Evolutionary conservation across 2,329 filamentous ascomycete genomes (phyloP).

Genomic region (Claviceps maximensis): DNA sequence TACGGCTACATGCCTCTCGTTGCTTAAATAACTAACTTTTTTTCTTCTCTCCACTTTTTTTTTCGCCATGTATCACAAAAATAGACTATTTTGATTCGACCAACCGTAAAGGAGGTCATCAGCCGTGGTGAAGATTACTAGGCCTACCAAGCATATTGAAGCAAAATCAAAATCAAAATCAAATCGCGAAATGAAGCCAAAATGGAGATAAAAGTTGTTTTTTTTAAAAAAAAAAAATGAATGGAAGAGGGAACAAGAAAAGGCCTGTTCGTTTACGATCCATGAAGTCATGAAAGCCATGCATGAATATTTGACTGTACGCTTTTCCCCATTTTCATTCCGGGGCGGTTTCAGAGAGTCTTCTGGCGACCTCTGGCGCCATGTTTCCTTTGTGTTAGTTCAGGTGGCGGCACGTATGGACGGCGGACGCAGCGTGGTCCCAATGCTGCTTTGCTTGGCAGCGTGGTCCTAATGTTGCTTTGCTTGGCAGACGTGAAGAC

Average conservation of each 20-base stretch:
- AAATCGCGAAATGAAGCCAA: conserved; percentile 4
- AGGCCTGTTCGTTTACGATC: not conserved
- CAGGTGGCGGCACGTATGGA: no score
- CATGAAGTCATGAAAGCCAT: no score
- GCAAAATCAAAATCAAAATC: not conserved
- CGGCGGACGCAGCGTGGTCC: no score
- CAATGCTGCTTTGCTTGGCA: no score
- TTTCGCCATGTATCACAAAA: not conserved
- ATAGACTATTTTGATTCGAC: conserved; percentile 63
- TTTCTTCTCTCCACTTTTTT: not conserved
- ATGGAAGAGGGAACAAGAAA: not conserved
- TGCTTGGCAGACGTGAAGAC: no score
- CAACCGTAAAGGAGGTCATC: conserved; percentile 76
- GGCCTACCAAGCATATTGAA: not conserved
- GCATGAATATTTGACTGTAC: no score
- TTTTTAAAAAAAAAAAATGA: not conserved
- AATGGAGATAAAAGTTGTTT: conserved; percentile 18
- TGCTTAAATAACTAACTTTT: conserved; percentile 4
- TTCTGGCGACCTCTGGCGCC: no score
- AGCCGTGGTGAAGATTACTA: conserved; percentile 79
- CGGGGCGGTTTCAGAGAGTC: no score
- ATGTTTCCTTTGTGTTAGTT: no score
- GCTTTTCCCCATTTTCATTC: no score
- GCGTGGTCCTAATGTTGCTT: no score
- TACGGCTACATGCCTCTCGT: not conserved